Percentiles rank a stretch among this genome's conserved stretches.
Conservation (phyloP, 106 monocot species). For the Phalaenopsis aphrodite region DNA sequence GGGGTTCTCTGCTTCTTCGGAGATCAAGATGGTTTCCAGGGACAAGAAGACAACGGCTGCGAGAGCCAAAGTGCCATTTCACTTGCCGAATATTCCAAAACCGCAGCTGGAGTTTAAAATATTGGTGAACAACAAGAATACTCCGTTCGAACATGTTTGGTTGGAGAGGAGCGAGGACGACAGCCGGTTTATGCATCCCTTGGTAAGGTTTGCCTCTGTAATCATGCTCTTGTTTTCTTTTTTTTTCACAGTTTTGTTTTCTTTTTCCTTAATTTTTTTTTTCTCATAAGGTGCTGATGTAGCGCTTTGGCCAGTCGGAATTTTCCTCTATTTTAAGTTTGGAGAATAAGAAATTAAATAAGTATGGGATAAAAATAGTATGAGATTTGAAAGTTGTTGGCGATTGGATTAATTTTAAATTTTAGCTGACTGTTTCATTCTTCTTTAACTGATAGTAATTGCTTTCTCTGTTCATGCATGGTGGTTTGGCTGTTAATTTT, state of each 20-base stretch:
- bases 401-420: background rate
- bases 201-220: constrained; percentile 41
- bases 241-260: constrained; percentile 1
- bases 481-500: background rate
- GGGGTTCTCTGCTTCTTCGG: constrained; percentile 1
- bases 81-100: constrained; percentile 53
- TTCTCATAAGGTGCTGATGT: background rate
- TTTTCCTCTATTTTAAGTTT: background rate
- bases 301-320: background rate
- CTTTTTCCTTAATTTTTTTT: background rate
- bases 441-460: background rate
- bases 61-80: constrained; percentile 63
- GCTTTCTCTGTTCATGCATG: background rate
- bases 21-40: constrained; percentile 51
- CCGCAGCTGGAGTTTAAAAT: constrained; percentile 73
- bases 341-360: background rate
- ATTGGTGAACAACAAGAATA: constrained; percentile 70
- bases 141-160: constrained; percentile 92
- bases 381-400: background rate
- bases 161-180: constrained; percentile 78
- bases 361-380: background rate
- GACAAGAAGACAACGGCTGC: constrained; percentile 37
- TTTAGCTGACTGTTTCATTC: background rate
- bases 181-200: constrained; percentile 54
- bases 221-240: background rate